Base-by-base conservation (phyloP, 306 rosid genomes). In the Pterocarpus macrocarpus region DNA sequence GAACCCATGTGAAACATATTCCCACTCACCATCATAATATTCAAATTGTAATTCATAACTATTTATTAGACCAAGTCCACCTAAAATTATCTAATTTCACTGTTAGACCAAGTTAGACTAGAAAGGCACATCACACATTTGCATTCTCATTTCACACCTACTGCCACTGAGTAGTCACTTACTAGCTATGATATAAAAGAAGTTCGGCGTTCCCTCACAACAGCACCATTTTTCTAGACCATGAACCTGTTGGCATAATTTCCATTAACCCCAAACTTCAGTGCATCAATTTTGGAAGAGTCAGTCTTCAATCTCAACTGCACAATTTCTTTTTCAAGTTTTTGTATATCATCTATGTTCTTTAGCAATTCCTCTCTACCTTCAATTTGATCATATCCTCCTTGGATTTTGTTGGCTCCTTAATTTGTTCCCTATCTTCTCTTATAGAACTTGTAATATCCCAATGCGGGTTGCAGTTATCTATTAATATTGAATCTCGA, bases 81-180 rank as follows among this genome's bases (percentile, higher is more conserved):
- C 28, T 22, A 22, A 22, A 22, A 22, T 22, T 22, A 22, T 22
- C 28, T 22, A 22, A 22, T 22, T 22, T 22, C 28, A 22, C 28
- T 22, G 28, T 1, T 22, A 22, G 28, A 22, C 28, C 28, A 22
- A 22, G 28, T 22, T 22, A 22, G 28, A 22, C 28, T 22, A 22
- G 97, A 90, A n/a, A 93, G 94, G 81, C 97, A 93, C 97, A 93
- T 93, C 76, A 93, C 97, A 22, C 97, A 93, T 79, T 93, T 94
- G 68, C 90, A 71, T 53, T 91, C 97, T 0, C 97, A 87, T 88
- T 85, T 91, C 50, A 93, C 90, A 2, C 89, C 87, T 22, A 1
- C 28, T 2, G 77, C 74, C 66, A 76, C 88, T 7, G 88, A 75
- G 79, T 78, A 72, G 35, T 64, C 89, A 16, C 80, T 77, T 56